These are phyloP conservation scores for Backusella tarrabulga DNA, from an alignment of 192 early-diverging fungal species.

Conservation along the genomic window DNA sequence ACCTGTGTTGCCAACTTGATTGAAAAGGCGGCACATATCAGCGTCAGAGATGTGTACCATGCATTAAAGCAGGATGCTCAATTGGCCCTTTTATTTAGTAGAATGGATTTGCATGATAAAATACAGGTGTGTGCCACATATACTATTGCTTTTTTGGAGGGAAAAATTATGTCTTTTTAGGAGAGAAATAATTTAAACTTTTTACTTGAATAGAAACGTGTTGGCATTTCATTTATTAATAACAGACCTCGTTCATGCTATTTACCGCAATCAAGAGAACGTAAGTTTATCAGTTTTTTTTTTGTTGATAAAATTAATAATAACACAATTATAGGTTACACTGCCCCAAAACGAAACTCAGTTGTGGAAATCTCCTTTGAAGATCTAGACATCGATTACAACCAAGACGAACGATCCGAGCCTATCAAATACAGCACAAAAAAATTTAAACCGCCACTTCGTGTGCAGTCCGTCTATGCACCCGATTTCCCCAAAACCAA, in stretches of 20 bases:
- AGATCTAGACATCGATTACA: slow-evolving; percentile 22
- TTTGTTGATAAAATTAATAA: neutral
- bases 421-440: neutral
- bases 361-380: slow-evolving; percentile 26
- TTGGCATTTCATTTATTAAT: neutral
- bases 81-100: slow-evolving; percentile 45
- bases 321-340: neutral
- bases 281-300: slow-evolving; percentile 4
- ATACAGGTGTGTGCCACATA: slow-evolving; percentile 20
- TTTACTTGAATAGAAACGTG: slow-evolving; percentile 12
- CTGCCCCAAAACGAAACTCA: slow-evolving; percentile 1
- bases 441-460: slow-evolving; percentile 11
- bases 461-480: slow-evolving; percentile 23
- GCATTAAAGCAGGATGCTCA: slow-evolving; percentile 52
- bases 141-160: neutral
- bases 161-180: neutral
- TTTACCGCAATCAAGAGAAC: neutral
- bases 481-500: slow-evolving; percentile 44
- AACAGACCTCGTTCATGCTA: neutral
- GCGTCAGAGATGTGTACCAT: slow-evolving; percentile 46
- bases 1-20: slow-evolving; percentile 39
- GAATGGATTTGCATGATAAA: slow-evolving; percentile 41
- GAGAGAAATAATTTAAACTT: neutral
- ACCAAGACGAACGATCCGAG: neutral
- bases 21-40: slow-evolving; percentile 47